A percentile compares a stretch with the other conserved stretches of the same genome.
phyloP scores from a whole-genome alignment of 1,139 yeast species.

The Blastobotrys apis region DNA sequence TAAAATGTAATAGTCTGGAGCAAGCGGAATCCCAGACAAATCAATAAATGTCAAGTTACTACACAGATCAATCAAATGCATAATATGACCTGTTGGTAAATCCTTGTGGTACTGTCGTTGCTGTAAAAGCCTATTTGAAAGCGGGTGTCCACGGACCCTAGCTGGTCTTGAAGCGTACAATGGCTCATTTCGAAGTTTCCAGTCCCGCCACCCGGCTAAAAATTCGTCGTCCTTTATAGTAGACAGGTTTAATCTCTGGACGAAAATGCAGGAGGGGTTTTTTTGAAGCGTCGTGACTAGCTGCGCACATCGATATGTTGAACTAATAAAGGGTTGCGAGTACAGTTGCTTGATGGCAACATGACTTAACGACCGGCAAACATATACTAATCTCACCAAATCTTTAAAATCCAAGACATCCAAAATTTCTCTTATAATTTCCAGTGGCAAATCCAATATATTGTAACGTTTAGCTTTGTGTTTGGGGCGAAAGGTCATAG shows the following conservation, averaged over 20 bases:
- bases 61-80: constrained; percentile 28
- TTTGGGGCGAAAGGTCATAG: background rate
- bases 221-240: constrained; percentile 39
- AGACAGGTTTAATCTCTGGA: constrained; percentile 60
- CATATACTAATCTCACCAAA: constrained; percentile 17
- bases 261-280: constrained; percentile 41
- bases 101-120: constrained; percentile 27
- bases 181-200: constrained; percentile 74
- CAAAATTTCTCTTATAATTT: constrained; percentile 20
- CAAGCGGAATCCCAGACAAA: constrained; percentile 28
- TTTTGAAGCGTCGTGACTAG: constrained; percentile 60
- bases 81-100: constrained; percentile 28
- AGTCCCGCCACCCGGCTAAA: constrained; percentile 77
- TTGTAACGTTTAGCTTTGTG: too few relatives aligned
- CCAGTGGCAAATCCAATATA: constrained; percentile 20
- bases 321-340: constrained; percentile 49
- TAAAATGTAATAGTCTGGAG: constrained; percentile 28
- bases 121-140: constrained; percentile 26
- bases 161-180: constrained; percentile 40
- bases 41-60: constrained; percentile 23
- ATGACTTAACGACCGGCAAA: constrained; percentile 14
- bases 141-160: constrained; percentile 19
- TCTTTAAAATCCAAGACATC: constrained; percentile 15
- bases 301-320: constrained; percentile 75
- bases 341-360: constrained; percentile 39